These are phyloP conservation scores for Sapria himalayana DNA, from an alignment of 345 rosid genomes.

Conservation along the genomic window DNA sequence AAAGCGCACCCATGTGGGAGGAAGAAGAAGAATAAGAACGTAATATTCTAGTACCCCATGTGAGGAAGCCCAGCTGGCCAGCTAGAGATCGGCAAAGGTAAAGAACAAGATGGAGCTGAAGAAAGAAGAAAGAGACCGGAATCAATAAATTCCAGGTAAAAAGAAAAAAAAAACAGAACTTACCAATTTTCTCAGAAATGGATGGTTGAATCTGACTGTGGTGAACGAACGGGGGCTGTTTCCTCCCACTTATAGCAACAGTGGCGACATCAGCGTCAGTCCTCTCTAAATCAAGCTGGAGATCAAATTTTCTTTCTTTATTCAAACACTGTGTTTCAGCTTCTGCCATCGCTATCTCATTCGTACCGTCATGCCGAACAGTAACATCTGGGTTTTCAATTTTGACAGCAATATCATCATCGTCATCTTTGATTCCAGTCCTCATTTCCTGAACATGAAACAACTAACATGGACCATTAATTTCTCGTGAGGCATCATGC, in stretches of 20 bases:
- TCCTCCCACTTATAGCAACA: constrained; percentile 13
- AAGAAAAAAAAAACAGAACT: neutral
- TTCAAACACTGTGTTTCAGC: constrained; percentile 25
- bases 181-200: constrained; percentile 36
- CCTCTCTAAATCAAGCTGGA: constrained; percentile 63
- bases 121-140: neutral
- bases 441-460: constrained; percentile 27
- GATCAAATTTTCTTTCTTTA: constrained; percentile 43
- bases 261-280: constrained; percentile 28
- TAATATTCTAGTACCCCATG: constrained; percentile 55
- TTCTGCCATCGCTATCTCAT: constrained; percentile 17
- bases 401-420: constrained; percentile 20
- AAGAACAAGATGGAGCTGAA: constrained; percentile 46
- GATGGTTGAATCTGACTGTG: constrained; percentile 33
- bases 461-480: constrained; percentile 8
- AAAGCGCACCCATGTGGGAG: too few relatives aligned
- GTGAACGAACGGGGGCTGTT: constrained; percentile 26
- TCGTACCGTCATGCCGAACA: constrained; percentile 29
- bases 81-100: constrained; percentile 52
- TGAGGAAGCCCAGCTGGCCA: constrained; percentile 96
- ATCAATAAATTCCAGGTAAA: neutral
- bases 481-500: constrained; percentile 2
- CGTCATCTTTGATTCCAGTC: constrained; percentile 27
- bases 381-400: constrained; percentile 16
- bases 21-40: neutral